Base-by-base conservation (phyloP, 1,284 basidiomycete species). In the Cryptococcus hybrid region DNA sequence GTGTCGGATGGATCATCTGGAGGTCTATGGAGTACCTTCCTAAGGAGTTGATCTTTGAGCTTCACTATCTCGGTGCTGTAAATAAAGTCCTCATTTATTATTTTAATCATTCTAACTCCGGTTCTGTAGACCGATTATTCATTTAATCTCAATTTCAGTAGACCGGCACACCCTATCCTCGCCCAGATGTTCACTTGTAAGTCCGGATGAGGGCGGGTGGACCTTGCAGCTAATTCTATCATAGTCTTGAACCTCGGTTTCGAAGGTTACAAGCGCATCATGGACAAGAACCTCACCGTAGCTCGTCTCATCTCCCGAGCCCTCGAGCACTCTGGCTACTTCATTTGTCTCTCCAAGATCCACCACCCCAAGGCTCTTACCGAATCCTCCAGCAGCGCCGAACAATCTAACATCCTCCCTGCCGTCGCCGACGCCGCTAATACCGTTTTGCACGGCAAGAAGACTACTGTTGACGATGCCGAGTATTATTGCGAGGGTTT, bases 101-200 rank as follows among this genome's bases (percentile, higher is more conserved):
- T 30, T 30, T 30, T 30, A 30, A 30, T 30, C 30, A 30, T 30
- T 30, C 4, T 30, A 30, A 30, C 30, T 30, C 30, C 30, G 54
- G 54, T 5, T 18, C 30, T 42, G 6, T 35, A 74, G 65, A 81
- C 83, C 56, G 84, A 86, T 66, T 85, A 85, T 69, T 82, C 87
- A 0, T 97, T 94, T 82, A 94, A 92, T 30, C 84, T 97, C 70
- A 97, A 98, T 81, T 98, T 98, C 76, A 92, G 89, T 46, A 86
- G 93, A 7, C 92, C 75, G 1, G 70, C 30, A 85, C 90, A 44
- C 90, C 93, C 8, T 2, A 89, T 98, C 70, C 87, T 97, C 51
- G 89, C 86, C 1, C 92, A 95, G 76, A 92, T 94, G 80, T 97
- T 91, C 83, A 95, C 91, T 76, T 84, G 74, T 75, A 50, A 59